phyloP scores from a whole-genome alignment of 2,329 filamentous ascomycete genomes.

The Malbranchea zuffiana region DNA sequence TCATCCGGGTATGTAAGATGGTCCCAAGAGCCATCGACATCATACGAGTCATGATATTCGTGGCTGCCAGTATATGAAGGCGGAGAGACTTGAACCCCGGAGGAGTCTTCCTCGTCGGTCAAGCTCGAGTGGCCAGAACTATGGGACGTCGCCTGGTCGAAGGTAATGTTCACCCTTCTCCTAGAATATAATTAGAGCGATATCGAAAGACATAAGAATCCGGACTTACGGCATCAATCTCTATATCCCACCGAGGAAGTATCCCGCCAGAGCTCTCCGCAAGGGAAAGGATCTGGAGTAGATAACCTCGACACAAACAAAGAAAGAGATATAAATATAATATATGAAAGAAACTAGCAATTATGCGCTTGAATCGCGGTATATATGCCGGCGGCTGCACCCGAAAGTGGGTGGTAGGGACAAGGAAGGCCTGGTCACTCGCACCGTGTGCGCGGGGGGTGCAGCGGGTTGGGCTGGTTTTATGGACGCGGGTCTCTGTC shows the following conservation, averaged over 20 bases:
- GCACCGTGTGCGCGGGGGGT: no score
- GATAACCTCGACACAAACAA: slow-evolving; percentile 2
- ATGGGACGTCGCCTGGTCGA: slow-evolving; percentile 7
- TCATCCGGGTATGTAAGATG: slow-evolving; percentile 36
- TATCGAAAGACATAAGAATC: background rate
- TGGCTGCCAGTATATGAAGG: slow-evolving; percentile 32
- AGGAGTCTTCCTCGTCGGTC: slow-evolving; percentile 37
- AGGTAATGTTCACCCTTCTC: slow-evolving; percentile 8
- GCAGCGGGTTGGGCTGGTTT: no score
- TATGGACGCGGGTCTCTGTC: no score
- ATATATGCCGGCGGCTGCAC: no score
- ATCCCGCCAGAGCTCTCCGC: slow-evolving; percentile 1
- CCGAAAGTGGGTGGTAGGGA: no score
- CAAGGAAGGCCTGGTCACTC: no score
- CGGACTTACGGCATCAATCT: slow-evolving; percentile 3
- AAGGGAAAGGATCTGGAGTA: background rate
- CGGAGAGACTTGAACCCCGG: slow-evolving; percentile 35
- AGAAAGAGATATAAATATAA: background rate
- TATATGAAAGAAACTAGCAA: no score
- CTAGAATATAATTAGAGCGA: background rate
- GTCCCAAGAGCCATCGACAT: slow-evolving; percentile 26
- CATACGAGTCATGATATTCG: slow-evolving; percentile 29
- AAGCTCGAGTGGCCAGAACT: slow-evolving; percentile 8
- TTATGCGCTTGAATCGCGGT: no score
- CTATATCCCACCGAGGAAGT: background rate